Conservation (phyloP, 106 monocot genomes). For the Phalaenopsis aphrodite region DNA sequence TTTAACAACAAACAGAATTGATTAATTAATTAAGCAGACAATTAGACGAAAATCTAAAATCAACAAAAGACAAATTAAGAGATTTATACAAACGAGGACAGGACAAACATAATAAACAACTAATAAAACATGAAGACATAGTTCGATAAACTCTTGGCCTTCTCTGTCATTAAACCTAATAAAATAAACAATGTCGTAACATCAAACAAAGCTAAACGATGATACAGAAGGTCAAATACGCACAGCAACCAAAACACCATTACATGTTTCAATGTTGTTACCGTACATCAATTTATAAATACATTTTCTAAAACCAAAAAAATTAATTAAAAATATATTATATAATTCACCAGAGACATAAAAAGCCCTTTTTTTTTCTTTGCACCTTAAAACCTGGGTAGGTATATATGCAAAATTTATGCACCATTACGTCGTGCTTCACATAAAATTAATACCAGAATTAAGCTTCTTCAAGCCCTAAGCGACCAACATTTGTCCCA, state of each 20-base stretch:
- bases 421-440: slow-evolving; percentile 6
- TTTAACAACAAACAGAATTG: too few species aligned
- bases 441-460: neutral
- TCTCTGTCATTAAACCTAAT: too few species aligned
- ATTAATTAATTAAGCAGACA: too few species aligned
- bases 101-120: too few species aligned
- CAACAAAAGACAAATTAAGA: too few species aligned
- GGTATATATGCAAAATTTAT: neutral
- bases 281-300: neutral
- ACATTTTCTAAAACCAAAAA: neutral
- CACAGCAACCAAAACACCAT: neutral
- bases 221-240: neutral
- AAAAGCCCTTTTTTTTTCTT: neutral
- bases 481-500: slow-evolving; percentile 4
- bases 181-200: neutral
- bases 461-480: neutral
- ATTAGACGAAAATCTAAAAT: too few species aligned
- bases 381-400: slow-evolving; percentile 3
- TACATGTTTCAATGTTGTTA: neutral
- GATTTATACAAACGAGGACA: too few species aligned
- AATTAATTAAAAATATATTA: neutral
- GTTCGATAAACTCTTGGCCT: too few species aligned
- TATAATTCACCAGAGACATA: neutral
- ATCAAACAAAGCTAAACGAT: neutral
- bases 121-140: too few species aligned